Evolutionary conservation across 192 early-diverging fungal genomes (phyloP).

Genomic region (Backusella circina): DNA sequence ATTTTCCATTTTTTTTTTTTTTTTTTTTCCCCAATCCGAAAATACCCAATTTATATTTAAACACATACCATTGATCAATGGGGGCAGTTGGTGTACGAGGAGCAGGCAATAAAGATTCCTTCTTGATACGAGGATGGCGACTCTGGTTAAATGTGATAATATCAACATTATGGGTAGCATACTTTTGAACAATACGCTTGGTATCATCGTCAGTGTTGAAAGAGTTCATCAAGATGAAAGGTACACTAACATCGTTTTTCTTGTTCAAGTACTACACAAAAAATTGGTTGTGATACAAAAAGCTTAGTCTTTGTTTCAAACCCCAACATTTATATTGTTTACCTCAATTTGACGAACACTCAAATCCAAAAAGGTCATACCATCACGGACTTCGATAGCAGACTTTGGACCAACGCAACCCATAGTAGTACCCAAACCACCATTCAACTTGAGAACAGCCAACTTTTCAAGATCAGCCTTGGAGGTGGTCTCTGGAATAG

Average conservation of each 20-base stretch:
- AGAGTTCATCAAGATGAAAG: slow-evolving; percentile 99
- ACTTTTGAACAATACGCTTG: slow-evolving; percentile 97
- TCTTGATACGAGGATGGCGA: slow-evolving; percentile 88
- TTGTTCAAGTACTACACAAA: slow-evolving; percentile 79
- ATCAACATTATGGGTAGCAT: slow-evolving; percentile 85
- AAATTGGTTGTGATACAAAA: background rate
- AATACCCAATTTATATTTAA: background rate
- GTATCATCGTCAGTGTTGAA: slow-evolving; percentile 99
- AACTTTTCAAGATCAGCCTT: slow-evolving; percentile 78
- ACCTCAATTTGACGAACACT: slow-evolving; percentile 98
- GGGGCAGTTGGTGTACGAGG: slow-evolving; percentile 64
- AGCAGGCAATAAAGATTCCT: slow-evolving; percentile 88
- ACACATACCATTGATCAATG: slow-evolving; percentile 56
- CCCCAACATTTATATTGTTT: slow-evolving; percentile 11
- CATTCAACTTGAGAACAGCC: slow-evolving; percentile 98
- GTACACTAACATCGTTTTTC: slow-evolving; percentile 84
- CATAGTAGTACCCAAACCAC: slow-evolving; percentile 99
- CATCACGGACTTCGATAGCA: slow-evolving; percentile 97
- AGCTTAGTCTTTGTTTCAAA: background rate
- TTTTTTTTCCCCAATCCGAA: slow-evolving; percentile 9
- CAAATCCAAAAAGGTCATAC: slow-evolving; percentile 97
- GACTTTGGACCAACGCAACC: slow-evolving; percentile 97
- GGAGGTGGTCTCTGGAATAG: slow-evolving; percentile 52
- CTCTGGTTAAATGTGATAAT: slow-evolving; percentile 98
- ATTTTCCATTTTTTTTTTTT: background rate